Evolutionary conservation across 176 grass and related monocot genomes (phyloP).

Genomic region (Avena insularis): DNA sequence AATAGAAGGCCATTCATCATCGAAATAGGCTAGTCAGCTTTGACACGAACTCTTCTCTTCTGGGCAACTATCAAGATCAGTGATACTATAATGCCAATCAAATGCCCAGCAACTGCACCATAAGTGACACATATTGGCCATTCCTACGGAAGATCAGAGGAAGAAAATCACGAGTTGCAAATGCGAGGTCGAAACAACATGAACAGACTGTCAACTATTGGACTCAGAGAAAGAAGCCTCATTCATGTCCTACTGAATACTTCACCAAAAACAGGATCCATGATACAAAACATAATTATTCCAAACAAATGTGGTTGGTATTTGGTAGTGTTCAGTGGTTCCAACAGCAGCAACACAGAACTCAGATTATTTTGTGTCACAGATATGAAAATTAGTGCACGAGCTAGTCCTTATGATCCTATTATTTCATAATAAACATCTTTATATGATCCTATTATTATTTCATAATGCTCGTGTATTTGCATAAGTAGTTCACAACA

Average conservation of each 20-base stretch:
- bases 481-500: constrained; percentile 1
- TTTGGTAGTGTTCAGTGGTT: not conserved
- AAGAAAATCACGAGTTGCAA: not conserved
- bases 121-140: constrained; percentile 91
- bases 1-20: constrained; percentile 17
- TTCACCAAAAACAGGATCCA: not conserved
- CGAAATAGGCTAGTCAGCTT: constrained; percentile 62
- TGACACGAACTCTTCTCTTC: constrained; percentile 50
- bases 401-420: not conserved
- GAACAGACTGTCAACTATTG: not conserved
- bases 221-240: not conserved
- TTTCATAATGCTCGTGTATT: not conserved
- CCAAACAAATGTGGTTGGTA: not conserved
- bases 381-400: not conserved
- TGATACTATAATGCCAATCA: constrained; percentile 63
- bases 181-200: not conserved
- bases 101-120: constrained; percentile 70
- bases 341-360: not conserved
- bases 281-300: not conserved
- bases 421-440: constrained; percentile 7
- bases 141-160: constrained; percentile 53
- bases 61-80: constrained; percentile 46
- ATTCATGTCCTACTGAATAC: not conserved
- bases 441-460: not conserved
- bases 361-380: not conserved